A percentile compares a stretch with the other conserved stretches of the same genome.
Conservation (phyloP, 768 basidiomycete genomes). For the Xerocomellus intermedius region DNA sequence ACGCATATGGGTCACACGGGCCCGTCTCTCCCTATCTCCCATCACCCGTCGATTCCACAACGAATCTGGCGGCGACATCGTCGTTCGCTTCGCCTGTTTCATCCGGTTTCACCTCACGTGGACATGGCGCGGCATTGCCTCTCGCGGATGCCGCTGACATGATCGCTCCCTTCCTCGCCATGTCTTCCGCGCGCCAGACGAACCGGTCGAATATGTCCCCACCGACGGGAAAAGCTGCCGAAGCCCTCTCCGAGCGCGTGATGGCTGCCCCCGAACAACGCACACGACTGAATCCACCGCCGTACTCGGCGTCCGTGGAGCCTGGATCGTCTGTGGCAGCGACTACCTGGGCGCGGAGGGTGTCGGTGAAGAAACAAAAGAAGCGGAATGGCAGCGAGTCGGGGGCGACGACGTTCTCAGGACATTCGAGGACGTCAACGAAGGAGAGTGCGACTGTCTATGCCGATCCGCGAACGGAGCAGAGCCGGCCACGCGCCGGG, state of each 20-base stretch:
- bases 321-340: neutral
- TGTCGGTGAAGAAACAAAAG: conserved; percentile 1
- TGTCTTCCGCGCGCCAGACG: conserved; percentile 3
- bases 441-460: neutral
- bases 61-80: conserved; percentile 4
- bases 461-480: neutral
- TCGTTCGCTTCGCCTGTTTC: conserved; percentile 1
- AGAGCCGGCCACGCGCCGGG: neutral
- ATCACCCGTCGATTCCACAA: conserved; percentile 11
- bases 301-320: conserved; percentile 17
- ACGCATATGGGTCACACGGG: neutral
- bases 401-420: conserved; percentile 8
- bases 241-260: conserved; percentile 2
- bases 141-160: conserved; percentile 21
- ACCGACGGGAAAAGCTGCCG: neutral
- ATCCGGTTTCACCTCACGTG: neutral
- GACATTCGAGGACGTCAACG: conserved; percentile 6
- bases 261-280: conserved; percentile 8
- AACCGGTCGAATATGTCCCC: neutral
- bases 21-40: neutral
- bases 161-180: conserved; percentile 23
- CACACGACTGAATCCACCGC: conserved; percentile 27
- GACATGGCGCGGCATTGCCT: neutral
- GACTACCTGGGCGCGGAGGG: neutral
- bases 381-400: conserved; percentile 5